Evolutionary conservation across 2,329 filamentous ascomycete genomes (phyloP).

Genomic region (Colletotrichum chlorophyti): DNA sequence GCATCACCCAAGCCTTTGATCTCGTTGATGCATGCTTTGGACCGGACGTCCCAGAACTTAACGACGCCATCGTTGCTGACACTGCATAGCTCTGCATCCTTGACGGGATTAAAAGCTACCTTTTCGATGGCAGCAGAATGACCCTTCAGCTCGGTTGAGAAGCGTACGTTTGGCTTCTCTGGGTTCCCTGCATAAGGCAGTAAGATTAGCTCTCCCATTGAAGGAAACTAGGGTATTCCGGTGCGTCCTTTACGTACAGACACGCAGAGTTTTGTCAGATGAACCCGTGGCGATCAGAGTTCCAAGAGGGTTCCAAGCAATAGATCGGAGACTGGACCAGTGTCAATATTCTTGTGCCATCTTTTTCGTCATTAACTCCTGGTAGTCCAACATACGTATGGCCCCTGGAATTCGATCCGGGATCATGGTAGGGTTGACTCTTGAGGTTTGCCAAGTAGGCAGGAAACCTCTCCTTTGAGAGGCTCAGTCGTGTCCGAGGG

Average conservation of each 20-base stretch:
- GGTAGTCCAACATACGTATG: constrained; percentile 57
- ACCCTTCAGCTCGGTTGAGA: constrained; percentile 77
- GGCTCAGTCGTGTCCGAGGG: constrained; percentile 49
- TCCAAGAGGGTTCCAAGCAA: constrained; percentile 90
- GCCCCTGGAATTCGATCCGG: constrained; percentile 57
- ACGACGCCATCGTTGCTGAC: constrained; percentile 76
- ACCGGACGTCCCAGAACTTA: constrained; percentile 82
- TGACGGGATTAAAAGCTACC: constrained; percentile 78
- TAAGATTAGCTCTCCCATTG: not conserved
- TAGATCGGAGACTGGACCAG: constrained; percentile 69
- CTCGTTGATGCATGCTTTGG: constrained; percentile 73
- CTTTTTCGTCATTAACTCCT: constrained; percentile 1
- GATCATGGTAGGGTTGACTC: constrained; percentile 75
- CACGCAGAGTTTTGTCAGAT: constrained; percentile 72
- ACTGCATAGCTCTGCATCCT: constrained; percentile 79
- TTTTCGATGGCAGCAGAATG: constrained; percentile 73
- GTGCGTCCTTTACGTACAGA: constrained; percentile 62
- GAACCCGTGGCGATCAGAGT: constrained; percentile 84
- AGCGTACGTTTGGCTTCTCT: constrained; percentile 75
- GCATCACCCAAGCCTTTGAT: constrained; percentile 71
- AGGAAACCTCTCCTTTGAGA: constrained; percentile 75
- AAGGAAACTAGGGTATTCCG: not conserved
- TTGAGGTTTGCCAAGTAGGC: constrained; percentile 71
- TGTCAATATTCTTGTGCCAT: constrained; percentile 35
- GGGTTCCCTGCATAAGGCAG: constrained; percentile 66